Evolutionary conservation across 163 green algal species (phyloP), one percentile per base, ranked within the genome.

Genomic region (Chlorella variabilis): DNA sequence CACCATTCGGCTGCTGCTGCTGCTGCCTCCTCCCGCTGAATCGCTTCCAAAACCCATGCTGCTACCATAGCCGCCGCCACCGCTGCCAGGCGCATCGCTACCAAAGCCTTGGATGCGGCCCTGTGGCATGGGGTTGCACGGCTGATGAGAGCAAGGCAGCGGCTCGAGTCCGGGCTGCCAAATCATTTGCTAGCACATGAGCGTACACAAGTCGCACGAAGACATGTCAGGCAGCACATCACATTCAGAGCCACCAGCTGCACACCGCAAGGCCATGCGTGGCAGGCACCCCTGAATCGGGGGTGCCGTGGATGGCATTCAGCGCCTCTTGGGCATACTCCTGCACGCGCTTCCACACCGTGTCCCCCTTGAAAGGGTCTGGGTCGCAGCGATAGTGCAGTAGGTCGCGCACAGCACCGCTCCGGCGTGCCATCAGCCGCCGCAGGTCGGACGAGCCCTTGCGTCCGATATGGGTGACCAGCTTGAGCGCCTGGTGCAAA

Each of bases 101-200:
- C 94, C 94, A 88, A 98, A 98, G 66, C 94, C 94, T 71, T 98
- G 90, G 48, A 98, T 97, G 41, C 93, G 91, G 56, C 88, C 63
- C 81, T 86, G 65, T 33, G 33, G 33, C 49, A 76, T 36, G 34
- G 36, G 13, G 36, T 38, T 27, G 4, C 1, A 38, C 20, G 27
- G 65, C 36, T n/a, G n/a, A n/a, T n/a, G n/a, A n/a, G n/a, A n/a
- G n/a, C n/a, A n/a, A n/a, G n/a, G n/a, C n/a, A n/a, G n/a, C n/a
- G n/a, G n/a, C n/a, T n/a, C n/a, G n/a, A n/a, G n/a, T n/a, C n/a
- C n/a, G n/a, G n/a, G n/a, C n/a, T n/a, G n/a, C n/a, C n/a, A n/a
- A n/a, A n/a, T n/a, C n/a, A n/a, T n/a, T n/a, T n/a, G n/a, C n/a
- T n/a, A n/a, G n/a, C n/a, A n/a, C n/a, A n/a, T n/a, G n/a, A n/a